These are phyloP conservation scores for Mariannaea sp. DNA, from an alignment of 2,329 filamentous ascomycete genomes.

Conservation along the genomic window DNA sequence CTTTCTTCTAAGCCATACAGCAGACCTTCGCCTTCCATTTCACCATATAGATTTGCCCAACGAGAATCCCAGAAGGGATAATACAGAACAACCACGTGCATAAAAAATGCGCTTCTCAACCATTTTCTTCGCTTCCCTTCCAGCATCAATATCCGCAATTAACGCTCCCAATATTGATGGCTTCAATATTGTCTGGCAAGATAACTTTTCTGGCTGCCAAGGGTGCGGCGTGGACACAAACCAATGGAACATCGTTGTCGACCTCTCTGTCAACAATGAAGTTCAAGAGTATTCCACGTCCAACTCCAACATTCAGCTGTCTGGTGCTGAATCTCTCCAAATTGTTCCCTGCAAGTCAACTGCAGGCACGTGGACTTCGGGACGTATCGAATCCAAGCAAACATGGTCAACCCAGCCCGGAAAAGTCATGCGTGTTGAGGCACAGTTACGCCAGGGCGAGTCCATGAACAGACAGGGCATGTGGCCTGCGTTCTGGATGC, in stretches of 20 bases:
- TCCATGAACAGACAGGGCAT: slow-evolving; percentile 51
- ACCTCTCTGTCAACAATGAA: slow-evolving; percentile 56
- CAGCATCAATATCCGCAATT: slow-evolving; percentile 42
- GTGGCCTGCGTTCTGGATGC: slow-evolving; percentile 60
- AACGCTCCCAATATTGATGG: slow-evolving; percentile 46
- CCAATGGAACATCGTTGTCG: slow-evolving; percentile 52
- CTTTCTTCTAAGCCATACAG: not conserved
- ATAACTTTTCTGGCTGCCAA: slow-evolving; percentile 49
- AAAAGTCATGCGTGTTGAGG: slow-evolving; percentile 49
- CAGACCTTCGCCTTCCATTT: no score
- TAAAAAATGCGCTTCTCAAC: slow-evolving; percentile 36
- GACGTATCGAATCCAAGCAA: slow-evolving; percentile 54
- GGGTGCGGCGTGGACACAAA: slow-evolving; percentile 44
- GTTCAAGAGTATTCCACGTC: slow-evolving; percentile 52
- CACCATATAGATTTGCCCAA: not conserved
- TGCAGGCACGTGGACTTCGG: slow-evolving; percentile 53
- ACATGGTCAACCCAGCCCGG: slow-evolving; percentile 51
- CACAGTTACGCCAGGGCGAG: slow-evolving; percentile 51
- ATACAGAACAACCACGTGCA: not conserved
- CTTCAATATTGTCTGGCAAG: slow-evolving; percentile 51
- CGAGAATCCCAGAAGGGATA: not conserved
- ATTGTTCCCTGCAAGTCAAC: slow-evolving; percentile 51
- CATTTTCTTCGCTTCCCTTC: slow-evolving; percentile 26
- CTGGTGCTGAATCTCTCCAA: slow-evolving; percentile 56
- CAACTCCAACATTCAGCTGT: slow-evolving; percentile 54